Conservation (phyloP, 768 basidiomycete species). For the Tulasnella sp. region DNA sequence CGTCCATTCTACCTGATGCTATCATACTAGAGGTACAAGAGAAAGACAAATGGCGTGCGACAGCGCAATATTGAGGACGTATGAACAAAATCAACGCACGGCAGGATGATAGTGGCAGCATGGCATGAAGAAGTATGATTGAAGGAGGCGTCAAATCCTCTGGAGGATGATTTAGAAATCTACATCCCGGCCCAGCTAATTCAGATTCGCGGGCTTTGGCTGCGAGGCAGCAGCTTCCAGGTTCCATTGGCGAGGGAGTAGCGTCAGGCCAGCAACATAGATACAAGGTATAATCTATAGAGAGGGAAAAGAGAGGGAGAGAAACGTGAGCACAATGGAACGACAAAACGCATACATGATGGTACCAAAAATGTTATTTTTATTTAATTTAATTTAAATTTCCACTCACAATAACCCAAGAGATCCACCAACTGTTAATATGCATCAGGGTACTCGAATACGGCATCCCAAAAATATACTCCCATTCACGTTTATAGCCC, state of each 20-base stretch:
- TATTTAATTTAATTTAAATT: not conserved
- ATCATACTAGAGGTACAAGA: no score
- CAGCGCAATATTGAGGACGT: no score
- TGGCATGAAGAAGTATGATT: no score
- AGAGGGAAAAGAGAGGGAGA: not conserved
- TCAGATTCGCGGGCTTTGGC: no score
- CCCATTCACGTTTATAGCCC: conserved; percentile 16
- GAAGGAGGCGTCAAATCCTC: no score
- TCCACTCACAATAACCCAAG: conserved; percentile 13
- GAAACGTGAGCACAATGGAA: not conserved
- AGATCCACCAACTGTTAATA: conserved; percentile 5
- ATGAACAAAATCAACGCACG: no score
- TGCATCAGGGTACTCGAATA: not conserved
- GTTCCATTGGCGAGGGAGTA: conserved; percentile 6
- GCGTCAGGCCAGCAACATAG: not conserved
- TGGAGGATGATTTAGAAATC: no score
- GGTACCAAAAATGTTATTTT: not conserved
- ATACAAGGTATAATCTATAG: conserved; percentile 2
- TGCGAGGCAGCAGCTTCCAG: not conserved
- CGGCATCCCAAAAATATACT: conserved; percentile 1
- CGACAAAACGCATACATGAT: not conserved
- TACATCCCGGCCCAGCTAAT: no score
- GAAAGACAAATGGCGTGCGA: no score
- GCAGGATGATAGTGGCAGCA: no score
- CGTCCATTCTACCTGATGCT: no score